Evolutionary conservation across 2,329 filamentous ascomycete species (phyloP), one percentile per base, ranked within the genome.

Genomic region (Macrophomina tecta): DNA sequence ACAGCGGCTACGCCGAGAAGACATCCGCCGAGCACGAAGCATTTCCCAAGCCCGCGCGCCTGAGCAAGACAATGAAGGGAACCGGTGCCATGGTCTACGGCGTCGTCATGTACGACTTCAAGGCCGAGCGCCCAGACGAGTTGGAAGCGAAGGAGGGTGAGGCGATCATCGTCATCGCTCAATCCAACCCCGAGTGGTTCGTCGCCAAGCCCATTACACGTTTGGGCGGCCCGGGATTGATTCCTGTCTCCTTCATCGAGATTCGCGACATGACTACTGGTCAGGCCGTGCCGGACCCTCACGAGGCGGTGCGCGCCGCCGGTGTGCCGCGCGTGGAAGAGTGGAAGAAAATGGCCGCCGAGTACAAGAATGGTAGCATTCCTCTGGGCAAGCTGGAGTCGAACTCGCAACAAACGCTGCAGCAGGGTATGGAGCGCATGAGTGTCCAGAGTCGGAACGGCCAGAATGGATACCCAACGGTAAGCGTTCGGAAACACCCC

Each of bases 281-380:
- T 61, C 88, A 91, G 71, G 86, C 94, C 0, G 93, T 97, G 1
- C 79, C 86, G 18, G 93, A 98, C 77, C 89, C 94, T 0, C 85
- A 91, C 32, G 94, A 94, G 36, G 94, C 95, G 1, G 92, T 99
- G 66, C 88, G 89, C 73, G 89, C 90, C 72, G 95, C 95, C 1
- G 94, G 94, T 23, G 94, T 99, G 7, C 95, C 95, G 12, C 91
- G 90, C 74, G 95, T 99, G 3, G 95, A 99, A 76, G 95, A 99
- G 74, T 99, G 95, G 95, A 99, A 99, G 84, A 97, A 96, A 82
- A 97, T 97, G 93, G 94, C 95, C 0, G 94, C 94, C 66, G 94
- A 97, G 70, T 99, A 99, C 82, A 99, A 99, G 84, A 97, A 98
- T 78, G 97, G 94, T 78, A 98, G 95, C 80, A 98, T 99, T 76